phyloP scores from a whole-genome alignment of 2,329 filamentous ascomycete species.

The Neopestalotiopsis sp. region DNA sequence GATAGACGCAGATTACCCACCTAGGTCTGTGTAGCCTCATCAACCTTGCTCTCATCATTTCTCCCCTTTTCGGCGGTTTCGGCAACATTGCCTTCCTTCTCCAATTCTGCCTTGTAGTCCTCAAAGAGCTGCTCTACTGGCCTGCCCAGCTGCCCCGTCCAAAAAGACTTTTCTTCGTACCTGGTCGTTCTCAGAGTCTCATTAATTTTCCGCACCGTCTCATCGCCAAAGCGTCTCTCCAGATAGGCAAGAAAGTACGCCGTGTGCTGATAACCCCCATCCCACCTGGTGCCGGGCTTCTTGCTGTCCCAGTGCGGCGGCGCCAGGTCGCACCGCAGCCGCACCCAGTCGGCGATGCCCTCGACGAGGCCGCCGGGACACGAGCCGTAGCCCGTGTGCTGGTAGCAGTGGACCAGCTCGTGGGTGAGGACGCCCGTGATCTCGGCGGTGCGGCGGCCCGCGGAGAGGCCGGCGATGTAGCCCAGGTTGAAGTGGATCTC shows the following conservation, averaged over 20 bases:
- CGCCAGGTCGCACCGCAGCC: slow-evolving; percentile 72
- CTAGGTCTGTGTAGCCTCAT: slow-evolving; percentile 27
- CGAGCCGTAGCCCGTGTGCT: slow-evolving; percentile 70
- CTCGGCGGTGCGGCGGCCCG: slow-evolving; percentile 59
- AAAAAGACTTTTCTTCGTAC: slow-evolving; percentile 71
- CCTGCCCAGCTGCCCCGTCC: slow-evolving; percentile 71
- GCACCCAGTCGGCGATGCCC: slow-evolving; percentile 92
- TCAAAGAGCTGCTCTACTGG: slow-evolving; percentile 75
- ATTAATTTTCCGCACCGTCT: slow-evolving; percentile 69
- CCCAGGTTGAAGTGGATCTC: slow-evolving; percentile 86
- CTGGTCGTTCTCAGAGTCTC: slow-evolving; percentile 66
- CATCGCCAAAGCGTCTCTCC: slow-evolving; percentile 68
- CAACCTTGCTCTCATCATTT: slow-evolving; percentile 14
- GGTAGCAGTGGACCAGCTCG: slow-evolving; percentile 94
- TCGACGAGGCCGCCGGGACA: slow-evolving; percentile 83
- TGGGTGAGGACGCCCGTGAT: slow-evolving; percentile 86
- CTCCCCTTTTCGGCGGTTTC: slow-evolving; percentile 20
- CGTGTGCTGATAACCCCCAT: slow-evolving; percentile 87
- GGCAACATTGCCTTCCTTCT: slow-evolving; percentile 23
- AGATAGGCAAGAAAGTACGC: slow-evolving; percentile 91
- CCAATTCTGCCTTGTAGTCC: slow-evolving; percentile 63
- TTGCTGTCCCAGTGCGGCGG: slow-evolving; percentile 84
- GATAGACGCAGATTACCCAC: background rate
- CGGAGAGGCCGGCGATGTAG: slow-evolving; percentile 66
- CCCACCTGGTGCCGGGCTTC: slow-evolving; percentile 68